Evolutionary conservation across 257 asterid genomes (phyloP).

Genomic region (Pogostemon cablin): DNA sequence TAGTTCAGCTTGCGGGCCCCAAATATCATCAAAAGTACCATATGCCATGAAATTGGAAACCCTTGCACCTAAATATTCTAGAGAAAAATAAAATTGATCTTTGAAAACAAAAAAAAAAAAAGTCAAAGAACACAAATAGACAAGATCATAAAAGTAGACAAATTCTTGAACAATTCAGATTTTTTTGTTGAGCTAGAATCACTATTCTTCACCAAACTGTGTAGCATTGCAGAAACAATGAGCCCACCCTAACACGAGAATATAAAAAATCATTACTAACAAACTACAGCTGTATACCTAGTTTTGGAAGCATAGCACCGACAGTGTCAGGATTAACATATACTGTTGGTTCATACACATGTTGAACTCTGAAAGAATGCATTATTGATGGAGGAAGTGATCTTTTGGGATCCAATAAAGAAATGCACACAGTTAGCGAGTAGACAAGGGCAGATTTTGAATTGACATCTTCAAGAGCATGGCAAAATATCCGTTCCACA

Average conservation of each 20-base stretch:
- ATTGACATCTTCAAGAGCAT: slow-evolving; percentile 81
- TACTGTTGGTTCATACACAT: slow-evolving; percentile 66
- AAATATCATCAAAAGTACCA: background rate
- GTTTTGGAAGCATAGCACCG: slow-evolving; percentile 95
- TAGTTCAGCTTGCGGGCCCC: background rate
- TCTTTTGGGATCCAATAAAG: slow-evolving; percentile 92
- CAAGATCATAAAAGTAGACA: background rate
- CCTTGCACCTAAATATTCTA: background rate
- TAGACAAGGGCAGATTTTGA: slow-evolving; percentile 87
- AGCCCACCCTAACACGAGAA: slow-evolving; percentile 14
- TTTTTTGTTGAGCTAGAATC: slow-evolving; percentile 1
- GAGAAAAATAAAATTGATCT: background rate
- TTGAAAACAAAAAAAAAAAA: background rate
- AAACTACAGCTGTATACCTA: slow-evolving; percentile 49
- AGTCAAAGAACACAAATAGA: background rate
- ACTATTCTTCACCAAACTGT: background rate
- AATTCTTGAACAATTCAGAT: background rate
- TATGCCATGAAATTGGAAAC: background rate
- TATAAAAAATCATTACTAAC: slow-evolving; percentile 13
- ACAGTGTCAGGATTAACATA: slow-evolving; percentile 83
- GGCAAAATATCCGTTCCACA: slow-evolving; percentile 85
- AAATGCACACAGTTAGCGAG: slow-evolving; percentile 85
- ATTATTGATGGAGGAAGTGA: slow-evolving; percentile 68
- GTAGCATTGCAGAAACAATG: slow-evolving; percentile 8
- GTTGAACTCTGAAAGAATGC: slow-evolving; percentile 85